Evolutionary conservation across 768 basidiomycete genomes (phyloP).

Genomic region (Lanmaoa rubissima): DNA sequence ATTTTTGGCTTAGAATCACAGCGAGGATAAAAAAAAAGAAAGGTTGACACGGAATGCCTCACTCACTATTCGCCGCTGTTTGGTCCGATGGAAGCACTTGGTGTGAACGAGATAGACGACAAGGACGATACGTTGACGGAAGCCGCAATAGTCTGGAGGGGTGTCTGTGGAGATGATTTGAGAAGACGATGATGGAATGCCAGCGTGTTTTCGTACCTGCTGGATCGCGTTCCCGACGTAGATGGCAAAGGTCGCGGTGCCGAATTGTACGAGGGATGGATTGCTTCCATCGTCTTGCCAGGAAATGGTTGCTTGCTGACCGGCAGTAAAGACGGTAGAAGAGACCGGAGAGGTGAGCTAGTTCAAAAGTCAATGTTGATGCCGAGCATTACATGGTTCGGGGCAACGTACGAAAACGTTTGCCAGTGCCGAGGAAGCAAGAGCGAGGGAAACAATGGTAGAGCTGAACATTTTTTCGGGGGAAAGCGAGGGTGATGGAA

Average conservation of each 20-base stretch:
- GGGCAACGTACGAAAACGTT: slow-evolving; percentile 50
- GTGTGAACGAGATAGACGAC: slow-evolving; percentile 49
- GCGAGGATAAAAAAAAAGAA: too few relatives aligned
- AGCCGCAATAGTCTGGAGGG: slow-evolving; percentile 49
- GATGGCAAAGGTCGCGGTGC: slow-evolving; percentile 51
- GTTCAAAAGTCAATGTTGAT: slow-evolving; percentile 1
- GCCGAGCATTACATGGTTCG: not conserved
- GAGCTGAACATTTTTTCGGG: slow-evolving; percentile 49
- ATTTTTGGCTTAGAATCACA: not conserved
- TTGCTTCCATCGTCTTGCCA: slow-evolving; percentile 57
- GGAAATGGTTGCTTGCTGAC: slow-evolving; percentile 45
- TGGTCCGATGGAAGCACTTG: slow-evolving; percentile 52
- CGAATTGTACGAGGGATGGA: slow-evolving; percentile 53
- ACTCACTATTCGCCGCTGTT: slow-evolving; percentile 56
- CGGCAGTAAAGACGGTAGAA: slow-evolving; percentile 46
- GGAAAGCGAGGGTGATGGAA: slow-evolving; percentile 13
- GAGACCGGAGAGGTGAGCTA: slow-evolving; percentile 61
- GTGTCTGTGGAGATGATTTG: slow-evolving; percentile 39
- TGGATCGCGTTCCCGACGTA: slow-evolving; percentile 59
- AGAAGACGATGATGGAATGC: not conserved
- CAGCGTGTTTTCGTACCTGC: slow-evolving; percentile 46
- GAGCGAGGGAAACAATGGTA: slow-evolving; percentile 46
- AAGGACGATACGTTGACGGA: slow-evolving; percentile 52
- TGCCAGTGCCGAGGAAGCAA: slow-evolving; percentile 54
- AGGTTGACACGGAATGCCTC: slow-evolving; percentile 12